Conservation (phyloP, 805 yeast species). For the Candida montana region DNA sequence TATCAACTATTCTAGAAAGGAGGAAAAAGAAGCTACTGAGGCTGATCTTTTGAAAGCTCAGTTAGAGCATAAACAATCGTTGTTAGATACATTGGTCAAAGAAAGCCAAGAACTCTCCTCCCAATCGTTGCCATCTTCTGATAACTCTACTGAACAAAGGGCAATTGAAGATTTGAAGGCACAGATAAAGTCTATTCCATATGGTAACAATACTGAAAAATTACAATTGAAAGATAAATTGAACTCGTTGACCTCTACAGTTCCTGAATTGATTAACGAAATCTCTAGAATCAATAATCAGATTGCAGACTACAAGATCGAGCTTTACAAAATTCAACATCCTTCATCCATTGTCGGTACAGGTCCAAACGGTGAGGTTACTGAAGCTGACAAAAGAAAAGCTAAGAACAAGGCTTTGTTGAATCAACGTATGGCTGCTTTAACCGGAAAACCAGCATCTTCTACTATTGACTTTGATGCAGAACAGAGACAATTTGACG, state of each 20-base stretch:
- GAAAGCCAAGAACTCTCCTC: slow-evolving; percentile 3
- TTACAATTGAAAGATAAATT: slow-evolving; percentile 50
- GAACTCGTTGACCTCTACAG: slow-evolving; percentile 58
- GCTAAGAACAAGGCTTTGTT: slow-evolving; percentile 75
- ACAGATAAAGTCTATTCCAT: slow-evolving; percentile 45
- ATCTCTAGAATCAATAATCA: slow-evolving; percentile 63
- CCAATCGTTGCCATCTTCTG: slow-evolving; percentile 16
- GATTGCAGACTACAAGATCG: slow-evolving; percentile 61
- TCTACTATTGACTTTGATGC: slow-evolving; percentile 34
- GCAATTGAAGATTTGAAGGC: slow-evolving; percentile 63
- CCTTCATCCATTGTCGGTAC: slow-evolving; percentile 75
- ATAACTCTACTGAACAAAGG: slow-evolving; percentile 36
- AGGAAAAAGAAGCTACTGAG: slow-evolving; percentile 27
- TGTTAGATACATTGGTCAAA: slow-evolving; percentile 66
- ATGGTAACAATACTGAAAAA: slow-evolving; percentile 31
- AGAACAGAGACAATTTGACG: slow-evolving; percentile 37
- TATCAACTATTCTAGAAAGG: slow-evolving; percentile 57
- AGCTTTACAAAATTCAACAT: slow-evolving; percentile 55
- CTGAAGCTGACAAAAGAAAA: slow-evolving; percentile 76
- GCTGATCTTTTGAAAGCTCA: slow-evolving; percentile 54
- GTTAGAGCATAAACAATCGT: slow-evolving; percentile 65
- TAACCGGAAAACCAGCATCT: slow-evolving; percentile 68
- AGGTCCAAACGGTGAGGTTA: slow-evolving; percentile 81
- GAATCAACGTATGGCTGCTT: slow-evolving; percentile 85
- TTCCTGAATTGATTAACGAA: slow-evolving; percentile 63